phyloP scores from a whole-genome alignment of 2,329 filamentous ascomycete genomes.

The Sporothrix mexicana region DNA sequence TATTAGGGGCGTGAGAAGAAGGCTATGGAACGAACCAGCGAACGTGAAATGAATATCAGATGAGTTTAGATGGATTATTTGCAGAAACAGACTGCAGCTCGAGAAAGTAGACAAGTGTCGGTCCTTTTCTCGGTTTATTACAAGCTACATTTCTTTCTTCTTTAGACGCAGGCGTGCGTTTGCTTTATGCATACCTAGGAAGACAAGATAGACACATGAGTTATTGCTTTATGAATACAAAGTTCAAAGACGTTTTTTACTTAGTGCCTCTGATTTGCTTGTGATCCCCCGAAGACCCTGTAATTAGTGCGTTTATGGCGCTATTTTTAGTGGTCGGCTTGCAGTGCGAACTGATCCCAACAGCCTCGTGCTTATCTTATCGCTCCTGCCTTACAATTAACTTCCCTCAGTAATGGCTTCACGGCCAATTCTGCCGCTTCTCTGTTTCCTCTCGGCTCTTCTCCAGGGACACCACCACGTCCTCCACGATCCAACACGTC shows the following conservation, averaged over 20 bases:
- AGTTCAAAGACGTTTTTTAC: not conserved
- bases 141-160: not conserved
- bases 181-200: slow-evolving; percentile 2
- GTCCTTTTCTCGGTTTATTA: not conserved
- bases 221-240: not conserved
- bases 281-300: not conserved
- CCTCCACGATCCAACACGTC: not conserved
- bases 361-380: slow-evolving; percentile 28
- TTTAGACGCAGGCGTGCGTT: slow-evolving; percentile 19
- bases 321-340: not conserved
- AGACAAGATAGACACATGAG: slow-evolving; percentile 27
- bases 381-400: not conserved
- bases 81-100: slow-evolving; percentile 17
- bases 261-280: not conserved
- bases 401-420: not conserved
- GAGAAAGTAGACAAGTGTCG: not conserved
- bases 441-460: slow-evolving; percentile 24
- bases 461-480: slow-evolving; percentile 18
- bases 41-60: not conserved
- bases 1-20: not conserved
- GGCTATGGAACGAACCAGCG: not conserved
- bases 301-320: not conserved
- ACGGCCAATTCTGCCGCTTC: slow-evolving; percentile 1
- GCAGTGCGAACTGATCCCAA: not conserved
- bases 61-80: not conserved